phyloP scores from a whole-genome alignment of 1,284 basidiomycete species.

The Cystobasidium slooffiae region DNA sequence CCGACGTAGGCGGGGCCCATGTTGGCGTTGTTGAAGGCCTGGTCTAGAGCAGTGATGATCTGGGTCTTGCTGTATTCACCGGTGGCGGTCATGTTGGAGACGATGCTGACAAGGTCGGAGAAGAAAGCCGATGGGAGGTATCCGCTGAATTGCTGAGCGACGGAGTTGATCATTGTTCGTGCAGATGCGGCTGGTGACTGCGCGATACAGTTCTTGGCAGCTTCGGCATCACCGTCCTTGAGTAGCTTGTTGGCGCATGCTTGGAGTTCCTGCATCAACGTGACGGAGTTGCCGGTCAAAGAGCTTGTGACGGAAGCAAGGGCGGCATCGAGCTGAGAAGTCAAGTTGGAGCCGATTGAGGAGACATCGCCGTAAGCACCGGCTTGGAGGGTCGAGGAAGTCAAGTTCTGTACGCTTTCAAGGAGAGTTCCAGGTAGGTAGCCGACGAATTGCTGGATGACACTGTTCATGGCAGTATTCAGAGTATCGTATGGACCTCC shows the following conservation, averaged over 20 bases:
- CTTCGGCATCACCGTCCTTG: slow-evolving; percentile 49
- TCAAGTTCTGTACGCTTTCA: slow-evolving; percentile 48
- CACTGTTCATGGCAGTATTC: slow-evolving; percentile 48
- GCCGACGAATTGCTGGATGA: slow-evolving; percentile 51
- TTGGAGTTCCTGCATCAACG: slow-evolving; percentile 49
- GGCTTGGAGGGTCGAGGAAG: slow-evolving; percentile 42
- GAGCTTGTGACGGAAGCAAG: slow-evolving; percentile 48
- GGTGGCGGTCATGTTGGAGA: slow-evolving; percentile 45
- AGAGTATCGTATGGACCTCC: slow-evolving; percentile 49
- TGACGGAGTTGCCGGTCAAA: slow-evolving; percentile 50
- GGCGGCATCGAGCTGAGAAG: slow-evolving; percentile 50
- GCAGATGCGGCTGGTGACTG: slow-evolving; percentile 45
- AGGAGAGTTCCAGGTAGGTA: slow-evolving; percentile 47
- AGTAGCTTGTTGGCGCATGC: slow-evolving; percentile 49
- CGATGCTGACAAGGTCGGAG: slow-evolving; percentile 48
- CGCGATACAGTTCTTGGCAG: slow-evolving; percentile 48
- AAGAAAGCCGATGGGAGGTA: slow-evolving; percentile 53
- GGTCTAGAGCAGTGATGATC: slow-evolving; percentile 44
- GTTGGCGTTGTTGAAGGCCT: slow-evolving; percentile 51
- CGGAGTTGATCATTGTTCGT: slow-evolving; percentile 46
- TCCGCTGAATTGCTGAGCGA: slow-evolving; percentile 49
- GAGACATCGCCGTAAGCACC: slow-evolving; percentile 42
- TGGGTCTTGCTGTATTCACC: slow-evolving; percentile 46
- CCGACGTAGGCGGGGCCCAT: slow-evolving; percentile 50
- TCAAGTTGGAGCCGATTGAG: slow-evolving; percentile 41